These are phyloP conservation scores for Dianthus caryophyllus DNA, from an alignment of 148 eudicot species.

Conservation along the genomic window DNA sequence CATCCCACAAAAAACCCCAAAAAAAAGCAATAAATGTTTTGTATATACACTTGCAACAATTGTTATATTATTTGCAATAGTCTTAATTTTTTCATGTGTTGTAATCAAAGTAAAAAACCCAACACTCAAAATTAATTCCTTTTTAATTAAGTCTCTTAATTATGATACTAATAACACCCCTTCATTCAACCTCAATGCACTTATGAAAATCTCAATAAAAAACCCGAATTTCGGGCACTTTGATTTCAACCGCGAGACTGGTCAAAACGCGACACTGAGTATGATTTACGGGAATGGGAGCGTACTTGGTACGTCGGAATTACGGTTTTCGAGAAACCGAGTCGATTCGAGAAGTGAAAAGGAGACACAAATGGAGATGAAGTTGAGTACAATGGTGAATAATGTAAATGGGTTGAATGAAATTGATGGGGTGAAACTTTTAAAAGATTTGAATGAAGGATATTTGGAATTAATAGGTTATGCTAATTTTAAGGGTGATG, in stretches of 20 bases:
- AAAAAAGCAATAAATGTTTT: constrained; percentile 4
- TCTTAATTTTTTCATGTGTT: constrained; percentile 1
- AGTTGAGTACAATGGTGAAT: constrained; percentile 10
- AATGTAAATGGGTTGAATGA: not conserved
- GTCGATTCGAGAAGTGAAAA: constrained; percentile 18
- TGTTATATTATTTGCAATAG: not conserved
- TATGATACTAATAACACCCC: not conserved
- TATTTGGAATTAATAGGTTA: constrained; percentile 25
- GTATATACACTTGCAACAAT: not conserved
- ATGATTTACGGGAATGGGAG: constrained; percentile 8
- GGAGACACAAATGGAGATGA: constrained; percentile 11
- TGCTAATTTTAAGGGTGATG: constrained; percentile 27
- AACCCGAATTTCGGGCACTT: constrained; percentile 9
- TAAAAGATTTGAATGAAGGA: constrained; percentile 25
- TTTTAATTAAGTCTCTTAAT: not conserved
- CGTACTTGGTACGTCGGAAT: constrained; percentile 9
- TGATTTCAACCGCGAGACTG: not conserved
- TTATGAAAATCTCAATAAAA: not conserved
- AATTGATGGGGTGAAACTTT: constrained; percentile 12
- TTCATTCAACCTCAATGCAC: not conserved
- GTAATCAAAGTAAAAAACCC: constrained; percentile 3
- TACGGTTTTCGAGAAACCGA: constrained; percentile 3
- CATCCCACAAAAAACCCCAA: constrained; percentile 1
- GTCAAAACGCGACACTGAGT: not conserved
- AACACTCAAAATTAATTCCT: not conserved